Evolutionary conservation across 2,329 filamentous ascomycete genomes (phyloP), one percentile per base, ranked within the genome.

Genomic region (Colletotrichum sp.): DNA sequence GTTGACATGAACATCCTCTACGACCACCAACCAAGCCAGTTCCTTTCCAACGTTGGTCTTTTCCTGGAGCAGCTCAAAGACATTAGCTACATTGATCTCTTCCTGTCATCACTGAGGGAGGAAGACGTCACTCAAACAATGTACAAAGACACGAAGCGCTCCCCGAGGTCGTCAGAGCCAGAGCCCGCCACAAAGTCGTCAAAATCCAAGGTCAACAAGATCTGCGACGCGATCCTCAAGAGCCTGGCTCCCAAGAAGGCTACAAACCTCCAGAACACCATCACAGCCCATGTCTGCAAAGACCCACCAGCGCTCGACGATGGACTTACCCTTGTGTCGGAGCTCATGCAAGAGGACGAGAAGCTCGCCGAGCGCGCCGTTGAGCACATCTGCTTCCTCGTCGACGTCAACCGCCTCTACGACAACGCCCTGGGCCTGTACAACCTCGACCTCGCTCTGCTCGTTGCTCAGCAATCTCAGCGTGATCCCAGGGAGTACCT

Each of bases 1-100:
- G 97, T 99, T 1, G 97, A 99, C 81, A 96, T 99, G 94, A 99
- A 99, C 81, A 96, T 99, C 77, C 88, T 99, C 4, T 96, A 98
- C 81, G 97, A 99, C 81, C 95, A 99, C 84, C 92, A 93, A n/a
- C 95, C 96, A 0, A 89, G 93, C 48, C 94, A 98, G 79, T 98
- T 99, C 82, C 89, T 98, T 82, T 87, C 90, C 6, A 94, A 93
- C 78, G 91, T 98, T 13, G 88, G 89, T 1, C 84, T 94, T 1
- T 98, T 99, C 81, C 88, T 99, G 36, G 92, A 95, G 21, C 96
- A 99, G 83, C 89, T 99, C 55, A 92, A 93, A 79, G 96, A 95
- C 78, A 88, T 94, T 15, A 91, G 96, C 48, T 94, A 95, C 78
- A 93, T 99, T 76, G 97, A 99, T 82, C 89, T 99, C 24, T 98